These are phyloP conservation scores for Metrosideros polymorpha DNA, from an alignment of 441 rosid species.

Conservation along the genomic window DNA sequence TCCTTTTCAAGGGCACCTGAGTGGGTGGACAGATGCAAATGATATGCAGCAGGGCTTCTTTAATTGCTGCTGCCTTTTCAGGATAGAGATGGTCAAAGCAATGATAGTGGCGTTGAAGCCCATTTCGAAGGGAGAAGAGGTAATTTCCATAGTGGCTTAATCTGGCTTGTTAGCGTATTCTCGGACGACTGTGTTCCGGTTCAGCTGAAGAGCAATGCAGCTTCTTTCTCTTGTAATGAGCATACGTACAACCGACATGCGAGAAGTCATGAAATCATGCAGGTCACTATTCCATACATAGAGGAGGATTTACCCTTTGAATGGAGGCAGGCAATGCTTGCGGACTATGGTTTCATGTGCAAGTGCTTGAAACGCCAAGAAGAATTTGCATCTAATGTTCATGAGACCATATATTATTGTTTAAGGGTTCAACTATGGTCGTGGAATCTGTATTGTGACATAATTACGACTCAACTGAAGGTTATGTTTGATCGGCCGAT, in stretches of 20 bases:
- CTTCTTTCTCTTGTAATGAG: neutral
- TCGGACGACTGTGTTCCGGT: neutral
- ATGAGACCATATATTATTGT: neutral
- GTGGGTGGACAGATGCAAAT: neutral
- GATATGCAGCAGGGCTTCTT: neutral
- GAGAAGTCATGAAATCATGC: neutral
- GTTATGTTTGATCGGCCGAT: neutral
- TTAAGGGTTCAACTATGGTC: neutral
- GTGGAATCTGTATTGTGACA: neutral
- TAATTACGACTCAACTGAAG: neutral
- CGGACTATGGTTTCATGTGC: slow-evolving; percentile 83
- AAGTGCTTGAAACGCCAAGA: slow-evolving; percentile 45
- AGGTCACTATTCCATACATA: slow-evolving; percentile 76
- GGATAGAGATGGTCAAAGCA: neutral
- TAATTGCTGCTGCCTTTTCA: neutral
- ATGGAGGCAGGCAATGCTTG: slow-evolving; percentile 61
- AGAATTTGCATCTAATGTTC: slow-evolving; percentile 11
- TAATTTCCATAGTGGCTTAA: neutral
- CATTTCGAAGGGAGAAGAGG: neutral
- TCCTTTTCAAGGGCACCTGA: neutral
- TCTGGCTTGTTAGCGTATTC: neutral
- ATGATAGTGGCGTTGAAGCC: neutral
- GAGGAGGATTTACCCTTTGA: slow-evolving; percentile 64
- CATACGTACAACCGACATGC: neutral
- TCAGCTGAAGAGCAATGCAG: neutral